phyloP scores from a whole-genome alignment of 805 yeast genomes.

The Allodekkera sacchari region DNA sequence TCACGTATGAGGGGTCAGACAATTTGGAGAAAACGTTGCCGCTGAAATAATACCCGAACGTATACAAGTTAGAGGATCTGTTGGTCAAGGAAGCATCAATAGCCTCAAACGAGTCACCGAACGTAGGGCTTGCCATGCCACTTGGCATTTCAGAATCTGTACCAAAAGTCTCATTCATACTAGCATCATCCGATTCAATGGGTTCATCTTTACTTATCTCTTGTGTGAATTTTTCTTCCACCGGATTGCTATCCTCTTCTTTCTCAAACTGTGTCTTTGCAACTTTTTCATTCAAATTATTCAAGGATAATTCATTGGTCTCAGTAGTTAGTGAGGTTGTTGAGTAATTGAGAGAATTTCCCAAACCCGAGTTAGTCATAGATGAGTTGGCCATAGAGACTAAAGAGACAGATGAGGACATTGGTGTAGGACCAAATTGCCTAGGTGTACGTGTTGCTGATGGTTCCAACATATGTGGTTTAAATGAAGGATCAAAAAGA shows the following conservation, averaged over 20 bases:
- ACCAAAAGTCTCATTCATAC: conserved; percentile 17
- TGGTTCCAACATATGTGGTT: conserved; percentile 4
- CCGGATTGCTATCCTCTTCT: conserved; percentile 8
- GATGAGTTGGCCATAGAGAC: conserved; percentile 1
- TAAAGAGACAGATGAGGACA: conserved; percentile 17
- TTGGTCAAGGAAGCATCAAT: conserved; percentile 32
- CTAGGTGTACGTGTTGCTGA: no score
- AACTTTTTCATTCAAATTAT: conserved; percentile 1
- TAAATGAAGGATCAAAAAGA: conserved; percentile 62
- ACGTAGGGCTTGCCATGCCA: conserved; percentile 19
- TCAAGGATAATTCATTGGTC: no score
- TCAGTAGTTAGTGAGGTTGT: background rate
- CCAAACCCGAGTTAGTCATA: background rate
- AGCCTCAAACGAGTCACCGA: conserved; percentile 28
- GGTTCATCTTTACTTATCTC: conserved; percentile 8
- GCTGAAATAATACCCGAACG: conserved; percentile 23
- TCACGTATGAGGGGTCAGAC: conserved; percentile 33
- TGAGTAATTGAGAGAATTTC: background rate
- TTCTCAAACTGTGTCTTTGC: no score
- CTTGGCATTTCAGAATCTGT: conserved; percentile 24
- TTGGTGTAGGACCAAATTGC: conserved; percentile 3
- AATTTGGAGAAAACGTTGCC: conserved; percentile 17
- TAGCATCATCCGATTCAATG: conserved; percentile 10
- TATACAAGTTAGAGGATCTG: conserved; percentile 18
- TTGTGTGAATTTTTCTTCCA: conserved; percentile 11